phyloP scores from a whole-genome alignment of 208 protist genomes.

The Blastocrithidia nonstop region DNA sequence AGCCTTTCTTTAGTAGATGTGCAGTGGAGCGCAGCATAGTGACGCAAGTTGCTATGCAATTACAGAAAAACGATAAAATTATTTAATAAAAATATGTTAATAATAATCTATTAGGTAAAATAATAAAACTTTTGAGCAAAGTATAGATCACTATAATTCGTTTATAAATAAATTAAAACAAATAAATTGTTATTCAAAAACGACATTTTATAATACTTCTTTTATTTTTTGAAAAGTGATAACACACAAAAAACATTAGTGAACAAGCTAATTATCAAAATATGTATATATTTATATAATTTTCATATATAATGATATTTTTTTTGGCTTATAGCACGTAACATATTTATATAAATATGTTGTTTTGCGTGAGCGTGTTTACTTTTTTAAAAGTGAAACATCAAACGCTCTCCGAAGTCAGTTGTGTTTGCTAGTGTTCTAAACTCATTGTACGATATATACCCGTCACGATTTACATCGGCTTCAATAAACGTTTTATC shows the following conservation, averaged over 20 bases:
- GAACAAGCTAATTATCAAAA: not conserved
- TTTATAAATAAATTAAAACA: conserved; percentile 4
- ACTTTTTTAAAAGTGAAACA: conserved; percentile 47
- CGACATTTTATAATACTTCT: no score
- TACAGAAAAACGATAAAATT: not conserved
- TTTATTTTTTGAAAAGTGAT: no score
- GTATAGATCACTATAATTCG: not conserved
- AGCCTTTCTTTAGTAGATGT: conserved; percentile 69
- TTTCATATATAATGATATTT: no score
- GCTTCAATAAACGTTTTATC: conserved; percentile 92
- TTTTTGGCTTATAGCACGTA: no score
- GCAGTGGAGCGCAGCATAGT: conserved; percentile 48
- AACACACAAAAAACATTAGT: not conserved
- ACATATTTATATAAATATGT: conserved; percentile 1
- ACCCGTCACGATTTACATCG: conserved; percentile 80
- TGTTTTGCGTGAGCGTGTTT: not conserved
- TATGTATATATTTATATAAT: no score
- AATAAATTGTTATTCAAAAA: no score
- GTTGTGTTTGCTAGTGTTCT: conserved; percentile 39
- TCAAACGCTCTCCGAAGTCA: conserved; percentile 75
- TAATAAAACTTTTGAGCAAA: not conserved
- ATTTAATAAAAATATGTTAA: not conserved
- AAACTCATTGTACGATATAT: conserved; percentile 89
- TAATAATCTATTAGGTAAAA: not conserved
- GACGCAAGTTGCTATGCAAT: no score